Conservation (phyloP, 805 yeast species). For the Sugiyamaella lignohabitans region DNA sequence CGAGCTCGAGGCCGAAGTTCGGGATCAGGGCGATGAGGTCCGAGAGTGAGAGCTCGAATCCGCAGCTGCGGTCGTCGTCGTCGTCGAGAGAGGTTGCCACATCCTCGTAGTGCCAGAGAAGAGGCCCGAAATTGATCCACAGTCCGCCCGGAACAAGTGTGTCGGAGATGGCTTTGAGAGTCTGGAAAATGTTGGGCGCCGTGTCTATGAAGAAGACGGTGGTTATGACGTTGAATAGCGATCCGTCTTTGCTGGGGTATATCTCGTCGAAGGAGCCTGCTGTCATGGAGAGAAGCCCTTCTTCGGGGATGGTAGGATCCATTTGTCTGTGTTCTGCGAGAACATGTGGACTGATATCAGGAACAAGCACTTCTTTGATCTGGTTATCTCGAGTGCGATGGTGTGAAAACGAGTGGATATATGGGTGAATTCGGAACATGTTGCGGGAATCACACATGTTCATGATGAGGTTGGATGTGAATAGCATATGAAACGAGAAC, state of each 20-base stretch:
- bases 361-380: constrained; percentile 38
- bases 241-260: constrained; percentile 44
- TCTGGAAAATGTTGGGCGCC: constrained; percentile 74
- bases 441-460: constrained; percentile 16
- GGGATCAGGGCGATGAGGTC: constrained; percentile 46
- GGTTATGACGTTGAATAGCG: constrained; percentile 32
- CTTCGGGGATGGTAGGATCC: constrained; percentile 14
- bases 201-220: constrained; percentile 81
- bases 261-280: constrained; percentile 68
- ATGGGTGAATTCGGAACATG: constrained; percentile 29
- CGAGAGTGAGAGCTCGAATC: constrained; percentile 53
- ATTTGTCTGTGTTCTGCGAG: constrained; percentile 16
- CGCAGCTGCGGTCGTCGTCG: constrained; percentile 33
- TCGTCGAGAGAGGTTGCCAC: constrained; percentile 42
- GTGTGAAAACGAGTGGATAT: constrained; percentile 64
- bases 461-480: constrained; percentile 39
- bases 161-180: constrained; percentile 56
- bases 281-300: constrained; percentile 52
- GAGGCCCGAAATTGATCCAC: constrained; percentile 91
- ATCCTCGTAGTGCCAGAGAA: constrained; percentile 83
- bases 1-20: constrained; percentile 46
- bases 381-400: constrained; percentile 48
- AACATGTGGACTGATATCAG: constrained; percentile 28
- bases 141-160: constrained; percentile 45
- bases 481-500: constrained; percentile 70